Conservation (phyloP, 768 basidiomycete species). For the Xerocomus spinulosus region DNA sequence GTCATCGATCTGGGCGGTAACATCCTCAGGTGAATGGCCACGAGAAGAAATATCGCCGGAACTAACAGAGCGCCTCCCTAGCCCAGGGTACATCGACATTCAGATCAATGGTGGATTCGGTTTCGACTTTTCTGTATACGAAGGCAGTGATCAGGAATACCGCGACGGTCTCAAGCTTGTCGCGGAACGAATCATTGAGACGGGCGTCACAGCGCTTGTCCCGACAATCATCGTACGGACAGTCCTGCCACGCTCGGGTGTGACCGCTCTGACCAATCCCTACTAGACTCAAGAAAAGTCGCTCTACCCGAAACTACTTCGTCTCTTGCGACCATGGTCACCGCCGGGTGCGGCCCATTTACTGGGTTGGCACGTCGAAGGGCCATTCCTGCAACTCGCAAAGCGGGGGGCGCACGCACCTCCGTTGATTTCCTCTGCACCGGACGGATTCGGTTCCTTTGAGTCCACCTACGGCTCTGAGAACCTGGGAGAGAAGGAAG, state of each 20-base stretch:
- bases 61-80: constrained; percentile 27
- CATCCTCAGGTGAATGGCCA: constrained; percentile 56
- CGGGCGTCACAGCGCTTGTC: constrained; percentile 76
- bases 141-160: constrained; percentile 66
- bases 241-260: neutral
- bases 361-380: constrained; percentile 89
- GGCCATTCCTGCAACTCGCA: constrained; percentile 78
- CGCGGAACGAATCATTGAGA: constrained; percentile 75
- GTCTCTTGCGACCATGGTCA: constrained; percentile 63
- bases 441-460: constrained; percentile 60
- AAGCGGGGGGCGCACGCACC: constrained; percentile 83
- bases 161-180: constrained; percentile 61
- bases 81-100: constrained; percentile 82
- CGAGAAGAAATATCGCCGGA: neutral
- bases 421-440: constrained; percentile 57
- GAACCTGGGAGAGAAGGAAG: constrained; percentile 59
- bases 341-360: constrained; percentile 62
- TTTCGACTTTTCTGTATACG: constrained; percentile 83
- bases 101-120: constrained; percentile 90
- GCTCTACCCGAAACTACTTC: constrained; percentile 65
- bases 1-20: constrained; percentile 70
- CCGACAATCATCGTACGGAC: constrained; percentile 66
- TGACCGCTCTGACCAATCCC: neutral
- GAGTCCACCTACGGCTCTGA: constrained; percentile 69
- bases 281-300: constrained; percentile 72